Conservation (phyloP, 495 filamentous ascomycete species). For the Penicillium steckii region DNA sequence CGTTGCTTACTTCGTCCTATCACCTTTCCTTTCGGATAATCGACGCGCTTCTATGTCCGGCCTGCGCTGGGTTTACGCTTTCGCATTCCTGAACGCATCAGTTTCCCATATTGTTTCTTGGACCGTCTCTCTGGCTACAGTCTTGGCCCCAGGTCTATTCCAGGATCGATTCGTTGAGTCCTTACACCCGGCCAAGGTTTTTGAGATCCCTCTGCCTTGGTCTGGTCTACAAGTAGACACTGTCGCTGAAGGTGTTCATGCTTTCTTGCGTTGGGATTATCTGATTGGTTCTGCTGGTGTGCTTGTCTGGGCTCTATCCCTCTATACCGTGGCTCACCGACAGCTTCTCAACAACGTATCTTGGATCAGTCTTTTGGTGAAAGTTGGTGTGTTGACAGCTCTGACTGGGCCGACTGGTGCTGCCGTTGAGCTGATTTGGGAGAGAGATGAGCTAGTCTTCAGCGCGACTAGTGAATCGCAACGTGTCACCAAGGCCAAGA, state of each 20-base stretch:
- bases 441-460: conserved; percentile 51
- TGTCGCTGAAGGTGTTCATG: conserved; percentile 49
- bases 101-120: conserved; percentile 48
- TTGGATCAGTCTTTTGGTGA: conserved; percentile 29
- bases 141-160: conserved; percentile 38
- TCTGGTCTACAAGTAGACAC: conserved; percentile 32
- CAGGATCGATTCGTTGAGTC: conserved; percentile 22
- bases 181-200: conserved; percentile 40
- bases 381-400: conserved; percentile 38
- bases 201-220: conserved; percentile 45
- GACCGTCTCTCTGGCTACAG: conserved; percentile 40
- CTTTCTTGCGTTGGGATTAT: conserved; percentile 60
- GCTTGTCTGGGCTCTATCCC: conserved; percentile 53
- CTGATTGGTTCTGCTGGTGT: conserved; percentile 50
- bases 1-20: conserved; percentile 29
- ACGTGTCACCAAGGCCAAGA: conserved; percentile 21
- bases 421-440: conserved; percentile 55
- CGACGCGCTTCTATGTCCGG: conserved; percentile 37
- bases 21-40: conserved; percentile 35
- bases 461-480: conserved; percentile 25
- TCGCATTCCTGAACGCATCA: conserved; percentile 47
- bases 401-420: conserved; percentile 51
- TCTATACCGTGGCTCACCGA: conserved; percentile 40
- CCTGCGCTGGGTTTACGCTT: conserved; percentile 54
- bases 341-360: conserved; percentile 31